phyloP scores from a whole-genome alignment of 257 asterid genomes.

The Capsicum rhomboideum region DNA sequence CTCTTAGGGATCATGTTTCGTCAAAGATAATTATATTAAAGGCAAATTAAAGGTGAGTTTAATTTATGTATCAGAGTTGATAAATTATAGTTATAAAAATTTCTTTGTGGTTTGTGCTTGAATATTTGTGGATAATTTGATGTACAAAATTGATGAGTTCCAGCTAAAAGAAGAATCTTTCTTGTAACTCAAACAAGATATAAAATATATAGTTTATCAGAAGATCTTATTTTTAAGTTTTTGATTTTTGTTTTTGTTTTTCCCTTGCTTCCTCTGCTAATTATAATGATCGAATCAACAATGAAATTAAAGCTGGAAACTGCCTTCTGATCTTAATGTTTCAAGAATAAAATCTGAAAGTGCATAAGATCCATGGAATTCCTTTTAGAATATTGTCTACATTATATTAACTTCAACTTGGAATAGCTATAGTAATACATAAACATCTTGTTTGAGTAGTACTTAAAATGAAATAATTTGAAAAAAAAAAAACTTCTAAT shows the following conservation, averaged over 20 bases:
- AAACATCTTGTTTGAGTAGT: not conserved
- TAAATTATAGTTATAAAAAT: not conserved
- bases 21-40: not conserved
- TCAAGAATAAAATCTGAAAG: not conserved
- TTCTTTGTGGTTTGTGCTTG: not conserved
- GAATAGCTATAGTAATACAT: not conserved
- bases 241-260: not conserved
- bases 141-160: constrained; percentile 3
- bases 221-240: not conserved
- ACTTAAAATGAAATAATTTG: not conserved
- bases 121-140: not conserved
- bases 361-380: not conserved
- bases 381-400: not conserved
- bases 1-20: constrained; percentile 3
- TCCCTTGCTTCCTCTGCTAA: not conserved
- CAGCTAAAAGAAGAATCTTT: not conserved
- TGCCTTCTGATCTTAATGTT: not conserved
- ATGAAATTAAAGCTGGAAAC: not conserved
- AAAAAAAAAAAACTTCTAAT: not conserved
- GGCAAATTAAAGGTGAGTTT: not conserved
- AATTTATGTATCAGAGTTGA: not conserved
- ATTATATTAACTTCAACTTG: not conserved
- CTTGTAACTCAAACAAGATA: constrained; percentile 1
- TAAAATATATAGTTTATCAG: not conserved
- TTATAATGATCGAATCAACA: not conserved